These are phyloP conservation scores for Smithsoniella earleae DNA, from an alignment of 163 green algal species.

Conservation along the genomic window DNA sequence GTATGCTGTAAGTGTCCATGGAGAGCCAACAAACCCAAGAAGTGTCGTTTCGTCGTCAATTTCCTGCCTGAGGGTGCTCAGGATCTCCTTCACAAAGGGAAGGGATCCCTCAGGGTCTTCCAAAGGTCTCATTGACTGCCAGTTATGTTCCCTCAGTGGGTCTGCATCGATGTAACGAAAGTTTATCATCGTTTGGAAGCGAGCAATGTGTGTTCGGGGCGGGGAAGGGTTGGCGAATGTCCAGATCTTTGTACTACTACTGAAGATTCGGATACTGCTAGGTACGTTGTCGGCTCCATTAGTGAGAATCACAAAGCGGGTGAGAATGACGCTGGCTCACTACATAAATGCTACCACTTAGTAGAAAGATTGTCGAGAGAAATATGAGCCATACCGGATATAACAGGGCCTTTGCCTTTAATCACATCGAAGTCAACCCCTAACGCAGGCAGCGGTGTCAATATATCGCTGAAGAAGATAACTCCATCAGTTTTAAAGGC, in stretches of 20 bases:
- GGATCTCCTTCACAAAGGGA: constrained; percentile 78
- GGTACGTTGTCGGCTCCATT: no score
- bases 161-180: no score
- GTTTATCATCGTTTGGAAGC: no score
- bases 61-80: constrained; percentile 61
- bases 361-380: no score
- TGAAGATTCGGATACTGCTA: no score
- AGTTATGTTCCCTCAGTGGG: neutral
- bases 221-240: no score
- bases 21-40: constrained; percentile 90
- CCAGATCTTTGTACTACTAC: no score
- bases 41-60: constrained; percentile 56
- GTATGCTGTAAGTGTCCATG: constrained; percentile 93
- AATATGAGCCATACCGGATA: constrained; percentile 45
- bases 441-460: constrained; percentile 92
- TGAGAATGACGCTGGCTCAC: no score
- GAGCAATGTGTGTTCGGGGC: no score
- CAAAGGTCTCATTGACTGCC: constrained; percentile 56
- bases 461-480: constrained; percentile 99
- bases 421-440: constrained; percentile 98
- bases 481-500: constrained; percentile 90
- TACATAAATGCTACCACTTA: no score
- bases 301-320: no score
- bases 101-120: constrained; percentile 67
- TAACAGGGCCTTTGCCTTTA: constrained; percentile 85